These are phyloP conservation scores for Cornus controversa DNA, from an alignment of 148 eudicot species.

Conservation along the genomic window DNA sequence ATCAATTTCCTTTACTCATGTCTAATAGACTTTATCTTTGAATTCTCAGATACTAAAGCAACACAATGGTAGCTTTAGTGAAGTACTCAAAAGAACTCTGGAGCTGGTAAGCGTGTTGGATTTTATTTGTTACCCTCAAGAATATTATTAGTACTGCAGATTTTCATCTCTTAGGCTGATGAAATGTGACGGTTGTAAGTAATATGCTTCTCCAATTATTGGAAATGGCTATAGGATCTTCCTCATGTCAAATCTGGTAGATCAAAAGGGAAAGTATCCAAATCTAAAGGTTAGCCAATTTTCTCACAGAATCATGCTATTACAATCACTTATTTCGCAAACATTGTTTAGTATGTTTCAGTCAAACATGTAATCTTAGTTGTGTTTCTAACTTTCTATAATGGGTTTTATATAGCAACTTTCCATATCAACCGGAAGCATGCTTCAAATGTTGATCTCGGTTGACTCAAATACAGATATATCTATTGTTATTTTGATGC, in stretches of 20 bases:
- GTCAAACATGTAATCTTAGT: not conserved
- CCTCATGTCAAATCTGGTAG: conserved; percentile 11
- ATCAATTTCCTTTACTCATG: not conserved
- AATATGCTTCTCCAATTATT: conserved; percentile 1
- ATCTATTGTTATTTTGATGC: not conserved
- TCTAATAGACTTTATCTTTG: conserved; percentile 3
- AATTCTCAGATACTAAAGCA: conserved; percentile 42
- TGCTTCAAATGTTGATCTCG: not conserved
- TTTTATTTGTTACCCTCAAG: not conserved
- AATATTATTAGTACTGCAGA: not conserved
- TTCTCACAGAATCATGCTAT: not conserved
- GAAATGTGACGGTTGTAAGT: not conserved
- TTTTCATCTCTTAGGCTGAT: not conserved
- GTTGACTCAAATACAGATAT: too few relatives aligned
- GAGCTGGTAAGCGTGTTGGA: conserved; percentile 36
- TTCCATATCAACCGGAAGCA: not conserved
- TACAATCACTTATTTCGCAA: not conserved
- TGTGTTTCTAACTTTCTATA: not conserved
- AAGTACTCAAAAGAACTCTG: conserved; percentile 48
- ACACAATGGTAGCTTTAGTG: conserved; percentile 34
- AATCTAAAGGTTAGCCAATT: conserved; percentile 34
- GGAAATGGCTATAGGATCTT: conserved; percentile 29
- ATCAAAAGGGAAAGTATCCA: conserved; percentile 18
- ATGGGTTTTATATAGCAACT: not conserved
- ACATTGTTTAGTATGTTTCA: not conserved